phyloP scores from a whole-genome alignment of 2,329 filamentous ascomycete species.

The Pestalotiopsis sp. region DNA sequence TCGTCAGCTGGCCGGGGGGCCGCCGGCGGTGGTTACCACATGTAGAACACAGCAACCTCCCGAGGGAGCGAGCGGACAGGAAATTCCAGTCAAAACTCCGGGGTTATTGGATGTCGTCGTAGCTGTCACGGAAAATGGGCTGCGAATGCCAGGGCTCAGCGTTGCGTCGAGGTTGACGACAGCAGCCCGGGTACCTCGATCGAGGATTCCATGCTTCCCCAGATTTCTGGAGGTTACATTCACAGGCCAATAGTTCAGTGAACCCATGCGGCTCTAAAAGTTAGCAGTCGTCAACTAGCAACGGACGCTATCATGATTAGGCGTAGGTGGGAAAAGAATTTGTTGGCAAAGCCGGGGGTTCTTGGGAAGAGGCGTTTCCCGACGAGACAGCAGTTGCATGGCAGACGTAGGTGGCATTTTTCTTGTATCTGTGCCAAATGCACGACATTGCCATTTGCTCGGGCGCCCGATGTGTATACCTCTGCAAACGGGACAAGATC shows the following conservation, averaged over 20 bases:
- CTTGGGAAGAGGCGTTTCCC: background rate
- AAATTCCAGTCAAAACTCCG: background rate
- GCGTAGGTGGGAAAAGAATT: background rate
- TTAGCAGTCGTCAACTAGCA: background rate
- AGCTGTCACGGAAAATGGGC: background rate
- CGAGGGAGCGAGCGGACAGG: background rate
- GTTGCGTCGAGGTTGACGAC: background rate
- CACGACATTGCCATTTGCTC: background rate
- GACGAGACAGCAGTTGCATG: background rate
- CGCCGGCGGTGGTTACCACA: background rate
- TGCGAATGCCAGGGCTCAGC: background rate
- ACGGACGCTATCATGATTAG: background rate
- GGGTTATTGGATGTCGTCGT: background rate
- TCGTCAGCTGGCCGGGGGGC: background rate
- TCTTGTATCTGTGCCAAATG: background rate
- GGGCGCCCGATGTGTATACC: background rate
- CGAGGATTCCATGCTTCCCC: background rate
- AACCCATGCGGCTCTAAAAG: background rate
- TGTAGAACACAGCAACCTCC: background rate
- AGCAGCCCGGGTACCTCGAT: background rate
- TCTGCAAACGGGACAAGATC: background rate
- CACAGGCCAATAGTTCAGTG: constrained; percentile 1
- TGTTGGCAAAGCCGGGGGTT: background rate
- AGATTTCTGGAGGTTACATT: constrained; percentile 7
- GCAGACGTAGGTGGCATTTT: background rate